A percentile compares a stretch with the other conserved stretches of the same genome.
phyloP scores from a whole-genome alignment of 2,329 filamentous ascomycete genomes.

The Onygenales sp. region DNA sequence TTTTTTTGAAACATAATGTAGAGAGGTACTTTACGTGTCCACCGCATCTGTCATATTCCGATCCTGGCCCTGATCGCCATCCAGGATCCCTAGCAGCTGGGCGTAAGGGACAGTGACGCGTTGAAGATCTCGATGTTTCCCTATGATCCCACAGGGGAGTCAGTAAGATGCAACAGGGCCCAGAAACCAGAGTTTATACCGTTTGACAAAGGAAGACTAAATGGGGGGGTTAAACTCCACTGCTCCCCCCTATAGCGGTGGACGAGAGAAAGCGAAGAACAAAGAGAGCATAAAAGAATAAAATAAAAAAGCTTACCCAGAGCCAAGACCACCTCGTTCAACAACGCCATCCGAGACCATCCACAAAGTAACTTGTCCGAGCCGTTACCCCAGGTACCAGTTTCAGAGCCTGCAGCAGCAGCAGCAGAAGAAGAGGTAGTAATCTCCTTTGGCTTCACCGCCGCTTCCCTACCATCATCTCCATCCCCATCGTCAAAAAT shows the following conservation, averaged over 20 bases:
- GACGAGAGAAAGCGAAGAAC: background rate
- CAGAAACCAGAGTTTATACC: too few species aligned
- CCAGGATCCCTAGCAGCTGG: constrained; percentile 56
- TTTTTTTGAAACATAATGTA: background rate
- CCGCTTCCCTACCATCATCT: constrained; percentile 30
- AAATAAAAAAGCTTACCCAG: constrained; percentile 56
- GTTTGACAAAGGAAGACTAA: too few species aligned
- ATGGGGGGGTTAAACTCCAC: too few species aligned
- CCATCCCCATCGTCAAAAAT: constrained; percentile 51
- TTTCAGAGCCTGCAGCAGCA: constrained; percentile 17
- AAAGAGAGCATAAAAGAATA: background rate
- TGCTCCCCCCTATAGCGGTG: too few species aligned
- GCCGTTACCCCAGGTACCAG: constrained; percentile 54
- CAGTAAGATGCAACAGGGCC: constrained; percentile 18
- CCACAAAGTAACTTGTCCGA: constrained; percentile 67
- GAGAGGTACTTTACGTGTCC: constrained; percentile 3
- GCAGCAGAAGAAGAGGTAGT: background rate
- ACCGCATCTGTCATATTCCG: constrained; percentile 13
- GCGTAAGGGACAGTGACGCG: constrained; percentile 93
- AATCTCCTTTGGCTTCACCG: constrained; percentile 1
- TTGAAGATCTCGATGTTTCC: constrained; percentile 92
- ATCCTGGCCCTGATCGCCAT: constrained; percentile 17
- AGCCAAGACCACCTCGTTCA: constrained; percentile 87
- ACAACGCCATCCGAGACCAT: constrained; percentile 76
- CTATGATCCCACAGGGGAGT: constrained; percentile 37